A percentile compares a stretch with the other conserved stretches of the same genome.
These are phyloP conservation scores for Diaporthe aspalathi DNA, from an alignment of 2,329 filamentous ascomycete genomes.

Conservation along the genomic window DNA sequence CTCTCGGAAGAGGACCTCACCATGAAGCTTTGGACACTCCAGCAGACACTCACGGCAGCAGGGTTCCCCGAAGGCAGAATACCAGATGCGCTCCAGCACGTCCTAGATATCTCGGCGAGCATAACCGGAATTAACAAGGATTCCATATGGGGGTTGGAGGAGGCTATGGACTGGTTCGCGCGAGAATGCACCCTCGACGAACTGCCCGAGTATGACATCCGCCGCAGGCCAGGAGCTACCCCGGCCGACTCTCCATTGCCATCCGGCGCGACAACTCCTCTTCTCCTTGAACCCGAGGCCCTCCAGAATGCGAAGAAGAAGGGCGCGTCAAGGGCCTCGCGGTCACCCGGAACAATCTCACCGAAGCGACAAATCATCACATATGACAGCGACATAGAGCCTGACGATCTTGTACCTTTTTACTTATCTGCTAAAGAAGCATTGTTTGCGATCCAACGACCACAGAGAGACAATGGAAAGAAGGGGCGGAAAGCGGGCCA, in stretches of 20 bases:
- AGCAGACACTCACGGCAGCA: conserved; percentile 75
- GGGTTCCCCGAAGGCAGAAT: conserved; percentile 75
- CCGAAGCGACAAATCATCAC: conserved; percentile 59
- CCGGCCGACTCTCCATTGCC: conserved; percentile 61
- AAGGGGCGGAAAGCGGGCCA: conserved; percentile 47
- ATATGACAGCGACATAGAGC: conserved; percentile 79
- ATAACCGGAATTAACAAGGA: conserved; percentile 69
- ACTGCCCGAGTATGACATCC: conserved; percentile 76
- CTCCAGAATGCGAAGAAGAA: conserved; percentile 50
- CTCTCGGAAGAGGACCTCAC: conserved; percentile 81
- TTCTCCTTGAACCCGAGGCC: conserved; percentile 51
- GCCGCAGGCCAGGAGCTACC: conserved; percentile 50
- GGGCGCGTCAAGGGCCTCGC: conserved; percentile 47
- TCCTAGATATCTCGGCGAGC: conserved; percentile 75
- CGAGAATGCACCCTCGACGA: conserved; percentile 76
- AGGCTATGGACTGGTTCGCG: conserved; percentile 91
- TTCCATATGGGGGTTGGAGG: conserved; percentile 85
- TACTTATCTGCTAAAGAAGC: conserved; percentile 81
- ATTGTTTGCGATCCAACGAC: conserved; percentile 71
- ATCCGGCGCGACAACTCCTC: conserved; percentile 63
- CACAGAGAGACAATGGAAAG: conserved; percentile 58
- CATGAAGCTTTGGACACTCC: conserved; percentile 85
- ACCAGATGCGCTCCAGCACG: conserved; percentile 71
- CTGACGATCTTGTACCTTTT: conserved; percentile 78
- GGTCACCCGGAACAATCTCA: conserved; percentile 45